phyloP scores from a whole-genome alignment of 2,329 filamentous ascomycete species.

The Diplodia corticola region DNA sequence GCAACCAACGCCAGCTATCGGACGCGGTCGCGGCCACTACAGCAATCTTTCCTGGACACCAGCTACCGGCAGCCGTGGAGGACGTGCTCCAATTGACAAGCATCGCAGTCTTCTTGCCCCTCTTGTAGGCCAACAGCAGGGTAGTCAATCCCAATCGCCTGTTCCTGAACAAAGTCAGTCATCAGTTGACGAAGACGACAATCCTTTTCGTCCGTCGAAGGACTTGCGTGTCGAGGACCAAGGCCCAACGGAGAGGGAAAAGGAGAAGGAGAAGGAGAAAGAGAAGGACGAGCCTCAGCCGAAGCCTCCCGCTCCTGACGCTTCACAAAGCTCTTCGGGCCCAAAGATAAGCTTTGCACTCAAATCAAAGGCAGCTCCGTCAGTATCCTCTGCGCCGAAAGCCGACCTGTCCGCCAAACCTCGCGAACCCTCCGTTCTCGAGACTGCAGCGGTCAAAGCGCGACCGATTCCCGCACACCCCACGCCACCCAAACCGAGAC shows the following conservation, averaged over 20 bases:
- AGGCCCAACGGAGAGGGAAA: constrained; percentile 51
- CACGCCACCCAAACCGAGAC: constrained; percentile 9
- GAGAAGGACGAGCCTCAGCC: constrained; percentile 58
- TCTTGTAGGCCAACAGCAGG: constrained; percentile 19
- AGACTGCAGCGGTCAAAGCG: constrained; percentile 42
- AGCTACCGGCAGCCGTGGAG: constrained; percentile 55
- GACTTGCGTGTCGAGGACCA: constrained; percentile 67
- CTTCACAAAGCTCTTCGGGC: constrained; percentile 54
- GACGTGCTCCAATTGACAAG: constrained; percentile 45
- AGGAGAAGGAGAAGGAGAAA: constrained; percentile 52
- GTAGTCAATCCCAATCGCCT: constrained; percentile 23
- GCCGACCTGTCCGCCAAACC: constrained; percentile 46
- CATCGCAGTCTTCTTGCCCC: constrained; percentile 30
- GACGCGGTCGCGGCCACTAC: constrained; percentile 61
- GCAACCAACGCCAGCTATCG: constrained; percentile 36
- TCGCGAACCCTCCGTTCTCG: constrained; percentile 37
- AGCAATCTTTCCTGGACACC: constrained; percentile 73
- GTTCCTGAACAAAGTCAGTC: constrained; percentile 30
- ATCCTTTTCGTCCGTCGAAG: constrained; percentile 63
- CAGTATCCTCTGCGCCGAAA: constrained; percentile 54
- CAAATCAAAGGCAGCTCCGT: constrained; percentile 67
- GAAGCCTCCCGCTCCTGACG: constrained; percentile 55
- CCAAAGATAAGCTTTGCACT: constrained; percentile 93
- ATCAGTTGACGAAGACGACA: constrained; percentile 57
- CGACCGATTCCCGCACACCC: constrained; percentile 28